Conservation (phyloP, 768 basidiomycete genomes). For the Suillus hirtellus region DNA sequence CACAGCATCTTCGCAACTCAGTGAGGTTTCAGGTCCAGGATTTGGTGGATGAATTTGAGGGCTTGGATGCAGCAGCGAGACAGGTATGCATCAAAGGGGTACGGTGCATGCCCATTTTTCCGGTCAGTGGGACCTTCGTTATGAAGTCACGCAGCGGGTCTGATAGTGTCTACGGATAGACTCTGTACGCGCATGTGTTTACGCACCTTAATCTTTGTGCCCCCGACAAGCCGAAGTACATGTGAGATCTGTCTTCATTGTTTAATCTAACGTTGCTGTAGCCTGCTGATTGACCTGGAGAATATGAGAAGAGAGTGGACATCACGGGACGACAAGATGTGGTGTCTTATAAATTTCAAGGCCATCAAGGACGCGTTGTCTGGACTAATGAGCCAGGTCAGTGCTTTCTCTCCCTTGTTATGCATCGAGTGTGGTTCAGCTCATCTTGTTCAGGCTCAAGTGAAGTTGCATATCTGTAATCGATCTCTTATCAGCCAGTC, state of each 20-base stretch:
- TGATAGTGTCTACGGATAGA: slow-evolving; percentile 16
- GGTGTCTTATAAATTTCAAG: slow-evolving; percentile 27
- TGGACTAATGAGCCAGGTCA: slow-evolving; percentile 15
- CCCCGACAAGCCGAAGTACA: slow-evolving; percentile 19
- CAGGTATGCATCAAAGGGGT: slow-evolving; percentile 21
- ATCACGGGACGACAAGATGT: slow-evolving; percentile 18
- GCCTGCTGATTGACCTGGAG: slow-evolving; percentile 21
- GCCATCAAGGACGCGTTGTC: slow-evolving; percentile 19
- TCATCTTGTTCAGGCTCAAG: slow-evolving; percentile 18
- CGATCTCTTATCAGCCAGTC: slow-evolving; percentile 12
- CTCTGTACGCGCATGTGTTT: slow-evolving; percentile 25
- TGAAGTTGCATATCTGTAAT: slow-evolving; percentile 24
- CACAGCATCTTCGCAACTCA: slow-evolving; percentile 21
- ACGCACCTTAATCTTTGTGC: slow-evolving; percentile 28
- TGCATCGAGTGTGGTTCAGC: not conserved
- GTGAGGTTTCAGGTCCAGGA: slow-evolving; percentile 24
- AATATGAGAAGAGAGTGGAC: slow-evolving; percentile 21
- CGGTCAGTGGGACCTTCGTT: slow-evolving; percentile 15
- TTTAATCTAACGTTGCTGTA: slow-evolving; percentile 9
- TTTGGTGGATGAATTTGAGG: slow-evolving; percentile 20
- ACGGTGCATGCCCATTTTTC: slow-evolving; percentile 22
- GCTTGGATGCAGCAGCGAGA: slow-evolving; percentile 16
- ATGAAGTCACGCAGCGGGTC: not conserved
- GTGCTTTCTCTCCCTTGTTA: slow-evolving; percentile 10
- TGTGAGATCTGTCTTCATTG: not conserved